phyloP scores from a whole-genome alignment of 208 protist species.

The Acanthamoeba healyi region DNA sequence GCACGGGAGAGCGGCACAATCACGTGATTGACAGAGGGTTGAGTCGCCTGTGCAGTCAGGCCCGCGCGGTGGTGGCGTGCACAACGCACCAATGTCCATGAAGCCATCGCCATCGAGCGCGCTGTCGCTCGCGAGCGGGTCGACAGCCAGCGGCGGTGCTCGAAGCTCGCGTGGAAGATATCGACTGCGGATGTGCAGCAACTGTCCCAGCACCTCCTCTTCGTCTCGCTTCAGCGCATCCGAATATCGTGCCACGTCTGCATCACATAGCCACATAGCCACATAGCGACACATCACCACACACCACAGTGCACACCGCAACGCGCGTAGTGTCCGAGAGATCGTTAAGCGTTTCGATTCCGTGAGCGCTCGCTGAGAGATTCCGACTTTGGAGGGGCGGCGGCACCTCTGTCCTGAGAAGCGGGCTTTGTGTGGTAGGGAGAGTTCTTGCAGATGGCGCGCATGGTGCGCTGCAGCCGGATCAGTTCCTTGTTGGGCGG shows the following conservation, averaged over 20 bases:
- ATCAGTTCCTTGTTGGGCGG: background rate
- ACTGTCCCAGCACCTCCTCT: background rate
- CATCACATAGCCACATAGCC: background rate
- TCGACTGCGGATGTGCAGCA: slow-evolving; percentile 8
- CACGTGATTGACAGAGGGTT: too few species aligned
- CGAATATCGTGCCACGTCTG: slow-evolving; percentile 38
- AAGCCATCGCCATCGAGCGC: background rate
- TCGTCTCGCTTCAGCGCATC: background rate
- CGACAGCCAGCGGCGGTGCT: background rate
- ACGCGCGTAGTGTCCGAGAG: too few species aligned
- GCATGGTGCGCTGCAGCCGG: background rate
- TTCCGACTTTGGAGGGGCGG: too few species aligned
- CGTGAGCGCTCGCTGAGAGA: too few species aligned
- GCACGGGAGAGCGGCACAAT: too few species aligned
- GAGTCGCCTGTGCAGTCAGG: background rate
- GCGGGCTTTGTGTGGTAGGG: background rate
- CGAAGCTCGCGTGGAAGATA: slow-evolving; percentile 31
- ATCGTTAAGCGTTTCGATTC: too few species aligned
- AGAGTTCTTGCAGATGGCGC: background rate
- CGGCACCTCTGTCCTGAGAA: background rate
- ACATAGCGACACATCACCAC: background rate
- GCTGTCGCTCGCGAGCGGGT: background rate
- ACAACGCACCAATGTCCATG: background rate
- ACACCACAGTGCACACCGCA: background rate
- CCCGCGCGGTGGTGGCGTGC: background rate